Base-by-base conservation (phyloP, 257 asterid species). In the Schizonepeta tenuifolia region DNA sequence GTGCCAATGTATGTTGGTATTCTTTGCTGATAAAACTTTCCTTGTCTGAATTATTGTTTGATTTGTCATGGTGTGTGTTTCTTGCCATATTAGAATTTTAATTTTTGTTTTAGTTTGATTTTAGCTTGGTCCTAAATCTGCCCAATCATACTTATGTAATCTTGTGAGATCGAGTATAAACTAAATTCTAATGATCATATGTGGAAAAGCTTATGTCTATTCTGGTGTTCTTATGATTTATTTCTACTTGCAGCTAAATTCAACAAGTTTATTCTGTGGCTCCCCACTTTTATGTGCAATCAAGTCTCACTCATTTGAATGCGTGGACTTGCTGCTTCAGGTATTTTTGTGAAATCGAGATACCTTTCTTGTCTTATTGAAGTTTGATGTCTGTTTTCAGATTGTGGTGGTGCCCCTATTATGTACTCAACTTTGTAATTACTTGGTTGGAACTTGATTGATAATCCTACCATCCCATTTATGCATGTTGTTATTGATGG, bases 191-290 rank as follows among this genome's bases (percentile, higher is more conserved):
- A 41, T 41, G 47, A 41, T 1, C 11, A 41, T 28, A 4, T 28
- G 33, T 3, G 33, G 33, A 28, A 28, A 28, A 28, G 33, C 33
- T 28, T 28, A 28, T 28, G 11, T 36, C 6, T 36, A 36, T 36
- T 36, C 2, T 36, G 40, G 40, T 6, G 9, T 9, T 35, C 8
- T 35, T 9, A 3, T 11, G 9, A 26, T 40, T 31, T 14, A 35
- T 15, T 40, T 36, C 51, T 57, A 2, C 18, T 78, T 78, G 71
- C 82, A 78, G 82, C 67, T 78, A 41, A 51, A 67, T 72, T 18
- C 67, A 22, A 9, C 14, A 14, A 28, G 17, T 72, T 9, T 2
- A 5, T 9, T 60, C 28, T 58, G 31, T 10, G 59, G 4, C 11
- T 18, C 82, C 36, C 70, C 82, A 0, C 70, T 78, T 67, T 9